Conservation (phyloP, 345 rosid genomes). For the Cardamine chenopodiifolia region DNA sequence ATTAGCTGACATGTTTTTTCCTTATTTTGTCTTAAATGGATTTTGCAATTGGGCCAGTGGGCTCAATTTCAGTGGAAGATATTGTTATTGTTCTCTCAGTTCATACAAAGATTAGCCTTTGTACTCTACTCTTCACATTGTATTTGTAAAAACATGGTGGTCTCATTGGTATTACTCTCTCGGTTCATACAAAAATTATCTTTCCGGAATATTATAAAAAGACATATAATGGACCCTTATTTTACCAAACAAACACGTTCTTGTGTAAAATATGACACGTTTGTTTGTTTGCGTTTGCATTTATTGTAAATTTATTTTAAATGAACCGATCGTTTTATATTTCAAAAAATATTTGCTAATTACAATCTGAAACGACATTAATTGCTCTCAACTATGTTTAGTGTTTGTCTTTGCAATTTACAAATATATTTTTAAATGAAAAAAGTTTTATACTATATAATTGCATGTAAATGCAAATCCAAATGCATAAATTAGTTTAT, state of each 20-base stretch:
- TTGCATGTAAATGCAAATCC: not conserved
- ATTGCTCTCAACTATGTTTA: not conserved
- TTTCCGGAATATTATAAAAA: not conserved
- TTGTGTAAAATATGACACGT: not conserved
- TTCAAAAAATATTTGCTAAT: not conserved
- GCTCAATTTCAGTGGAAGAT: slow-evolving; percentile 10
- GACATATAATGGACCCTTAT: not conserved
- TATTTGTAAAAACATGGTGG: not conserved
- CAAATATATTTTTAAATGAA: not conserved
- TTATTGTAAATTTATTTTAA: not conserved
- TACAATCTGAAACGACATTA: not conserved
- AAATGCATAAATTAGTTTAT: not conserved
- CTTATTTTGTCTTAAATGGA: not conserved
- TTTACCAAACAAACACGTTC: not conserved
- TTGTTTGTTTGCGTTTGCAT: slow-evolving; percentile 10
- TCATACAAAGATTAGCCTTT: not conserved
- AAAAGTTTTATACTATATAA: not conserved
- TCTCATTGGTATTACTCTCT: not conserved
- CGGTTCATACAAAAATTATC: not conserved
- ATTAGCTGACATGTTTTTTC: not conserved
- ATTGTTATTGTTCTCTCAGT: not conserved
- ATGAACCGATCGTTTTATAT: not conserved
- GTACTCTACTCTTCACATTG: not conserved
- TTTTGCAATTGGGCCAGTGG: slow-evolving; percentile 9
- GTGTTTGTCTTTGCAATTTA: not conserved